Evolutionary conservation across 1,284 basidiomycete genomes (phyloP).

Genomic region (Cutaneotrichosporon sp.): DNA sequence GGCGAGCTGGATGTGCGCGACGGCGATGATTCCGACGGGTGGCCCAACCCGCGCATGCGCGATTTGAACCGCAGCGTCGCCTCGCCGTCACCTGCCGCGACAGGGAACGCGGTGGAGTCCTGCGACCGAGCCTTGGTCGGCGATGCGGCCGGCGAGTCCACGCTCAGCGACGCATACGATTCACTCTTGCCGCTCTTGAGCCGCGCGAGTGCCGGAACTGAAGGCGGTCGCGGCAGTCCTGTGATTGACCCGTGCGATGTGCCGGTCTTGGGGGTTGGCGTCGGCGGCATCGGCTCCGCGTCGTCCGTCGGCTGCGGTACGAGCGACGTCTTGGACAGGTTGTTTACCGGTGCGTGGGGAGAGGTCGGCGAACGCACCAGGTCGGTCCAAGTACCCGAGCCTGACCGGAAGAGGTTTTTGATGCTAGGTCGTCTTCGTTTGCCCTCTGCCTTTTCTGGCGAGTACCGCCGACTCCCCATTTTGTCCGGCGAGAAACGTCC

Average conservation of each 20-base stretch:
- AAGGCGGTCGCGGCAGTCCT: slow-evolving; percentile 7
- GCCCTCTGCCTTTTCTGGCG: slow-evolving; percentile 3
- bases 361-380: slow-evolving; percentile 20
- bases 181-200: slow-evolving; percentile 5
- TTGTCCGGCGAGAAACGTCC: not conserved
- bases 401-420: slow-evolving; percentile 35
- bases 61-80: slow-evolving; percentile 15
- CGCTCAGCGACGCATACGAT: slow-evolving; percentile 5
- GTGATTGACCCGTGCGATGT: not conserved
- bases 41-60: slow-evolving; percentile 13
- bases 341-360: slow-evolving; percentile 2
- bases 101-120: no score
- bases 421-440: slow-evolving; percentile 28
- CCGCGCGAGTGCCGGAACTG: slow-evolving; percentile 11
- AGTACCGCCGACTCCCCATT: not conserved
- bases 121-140: not conserved
- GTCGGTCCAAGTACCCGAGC: slow-evolving; percentile 41
- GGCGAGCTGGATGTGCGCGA: slow-evolving; percentile 12
- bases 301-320: slow-evolving; percentile 1
- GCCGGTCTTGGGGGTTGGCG: not conserved
- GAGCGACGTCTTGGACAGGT: not conserved
- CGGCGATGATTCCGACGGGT: slow-evolving; percentile 12
- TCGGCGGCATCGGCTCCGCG: not conserved
- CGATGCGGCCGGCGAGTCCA: slow-evolving; percentile 2
- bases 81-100: slow-evolving; percentile 3